Conservation (phyloP, 2,329 filamentous ascomycete genomes). For the Fusarium tuaranense region DNA sequence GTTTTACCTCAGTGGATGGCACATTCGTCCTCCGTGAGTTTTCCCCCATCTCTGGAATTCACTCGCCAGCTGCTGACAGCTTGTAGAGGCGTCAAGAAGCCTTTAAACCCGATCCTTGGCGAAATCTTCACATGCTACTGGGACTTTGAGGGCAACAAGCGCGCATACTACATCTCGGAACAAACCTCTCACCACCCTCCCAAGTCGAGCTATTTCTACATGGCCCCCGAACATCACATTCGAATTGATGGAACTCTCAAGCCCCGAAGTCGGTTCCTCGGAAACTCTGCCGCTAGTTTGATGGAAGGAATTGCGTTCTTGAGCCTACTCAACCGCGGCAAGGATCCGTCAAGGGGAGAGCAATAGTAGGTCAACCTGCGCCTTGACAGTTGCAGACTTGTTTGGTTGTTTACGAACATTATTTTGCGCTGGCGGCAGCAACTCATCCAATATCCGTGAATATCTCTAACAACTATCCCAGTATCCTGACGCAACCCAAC, state of each 20-base stretch:
- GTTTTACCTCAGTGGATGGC: constrained; percentile 98
- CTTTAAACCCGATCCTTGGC: constrained; percentile 94
- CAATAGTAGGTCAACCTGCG: constrained; percentile 77
- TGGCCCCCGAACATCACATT: constrained; percentile 93
- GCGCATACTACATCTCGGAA: constrained; percentile 95
- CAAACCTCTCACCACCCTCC: constrained; percentile 98
- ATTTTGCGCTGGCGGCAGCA: neutral
- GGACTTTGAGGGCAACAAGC: constrained; percentile 87
- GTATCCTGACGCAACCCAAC: constrained; percentile 95
- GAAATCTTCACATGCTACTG: constrained; percentile 97
- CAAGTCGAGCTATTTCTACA: constrained; percentile 99
- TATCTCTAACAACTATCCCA: constrained; percentile 50
- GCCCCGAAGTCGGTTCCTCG: constrained; percentile 92
- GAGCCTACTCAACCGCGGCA: constrained; percentile 81
- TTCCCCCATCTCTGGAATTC: neutral
- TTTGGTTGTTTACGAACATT: neutral
- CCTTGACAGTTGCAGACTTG: neutral
- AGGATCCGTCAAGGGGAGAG: constrained; percentile 75
- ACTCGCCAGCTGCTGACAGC: constrained; percentile 37
- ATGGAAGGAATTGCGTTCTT: constrained; percentile 97
- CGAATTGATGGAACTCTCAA: constrained; percentile 96
- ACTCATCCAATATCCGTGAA: neutral
- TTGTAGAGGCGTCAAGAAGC: constrained; percentile 93
- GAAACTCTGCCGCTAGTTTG: constrained; percentile 96
- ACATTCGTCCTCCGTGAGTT: constrained; percentile 94